These are phyloP conservation scores for Clonostachys byssicola DNA, from an alignment of 2,329 filamentous ascomycete genomes.

Conservation along the genomic window DNA sequence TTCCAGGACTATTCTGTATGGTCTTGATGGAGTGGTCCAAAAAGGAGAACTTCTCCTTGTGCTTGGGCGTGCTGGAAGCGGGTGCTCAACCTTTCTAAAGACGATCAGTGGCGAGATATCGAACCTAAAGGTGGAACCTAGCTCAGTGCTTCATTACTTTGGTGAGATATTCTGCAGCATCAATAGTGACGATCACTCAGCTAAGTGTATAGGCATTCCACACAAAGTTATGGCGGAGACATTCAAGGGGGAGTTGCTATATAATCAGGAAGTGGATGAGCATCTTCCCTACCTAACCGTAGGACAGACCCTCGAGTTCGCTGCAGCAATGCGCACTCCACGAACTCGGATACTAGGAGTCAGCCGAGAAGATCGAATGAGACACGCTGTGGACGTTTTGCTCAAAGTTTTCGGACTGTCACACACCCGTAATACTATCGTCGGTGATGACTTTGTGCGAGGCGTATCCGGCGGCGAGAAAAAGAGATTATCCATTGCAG, in stretches of 20 bases:
- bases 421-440: conserved; percentile 54
- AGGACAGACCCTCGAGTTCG: conserved; percentile 57
- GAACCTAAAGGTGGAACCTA: conserved; percentile 40
- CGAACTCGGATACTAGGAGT: conserved; percentile 8
- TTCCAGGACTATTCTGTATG: too few relatives aligned
- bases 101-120: conserved; percentile 42
- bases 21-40: too few relatives aligned
- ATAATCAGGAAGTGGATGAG: conserved; percentile 58
- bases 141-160: neutral
- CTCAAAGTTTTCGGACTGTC: conserved; percentile 57
- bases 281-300: conserved; percentile 63
- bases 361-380: neutral
- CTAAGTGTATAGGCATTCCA: conserved; percentile 7
- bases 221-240: conserved; percentile 17
- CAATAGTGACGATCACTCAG: too few relatives aligned
- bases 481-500: conserved; percentile 66
- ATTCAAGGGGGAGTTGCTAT: conserved; percentile 43
- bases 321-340: conserved; percentile 55
- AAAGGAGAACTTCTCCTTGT: conserved; percentile 10
- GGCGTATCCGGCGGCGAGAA: conserved; percentile 49
- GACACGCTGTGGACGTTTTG: neutral
- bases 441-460: conserved; percentile 57
- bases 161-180: conserved; percentile 29
- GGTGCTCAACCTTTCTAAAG: conserved; percentile 50
- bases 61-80: conserved; percentile 45